Base-by-base conservation (phyloP, 495 filamentous ascomycete genomes). In the Hypoxylon cercidicola region DNA sequence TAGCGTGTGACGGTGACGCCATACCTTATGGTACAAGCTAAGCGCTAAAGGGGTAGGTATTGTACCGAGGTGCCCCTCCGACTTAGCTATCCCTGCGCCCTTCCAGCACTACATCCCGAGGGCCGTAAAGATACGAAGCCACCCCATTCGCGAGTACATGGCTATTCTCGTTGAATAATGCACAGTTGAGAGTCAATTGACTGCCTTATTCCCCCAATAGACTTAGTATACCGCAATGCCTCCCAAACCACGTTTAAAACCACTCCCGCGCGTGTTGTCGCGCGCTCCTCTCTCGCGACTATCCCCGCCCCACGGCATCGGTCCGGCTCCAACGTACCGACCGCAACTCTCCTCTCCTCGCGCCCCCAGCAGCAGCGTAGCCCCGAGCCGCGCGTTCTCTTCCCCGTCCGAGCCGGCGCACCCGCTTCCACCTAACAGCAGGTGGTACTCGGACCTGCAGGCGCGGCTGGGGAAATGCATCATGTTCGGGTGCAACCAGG, bases 401-500 rank as follows among this genome's bases (percentile, higher is more conserved):
- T 37, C 40, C 4, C 34, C 53, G 1, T 20, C 61, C 39, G 23
- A 19, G 16, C 4, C 49, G 50, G 46, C 45, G 3, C 48, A 64
- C 21, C 61, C 62, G 7, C 47, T 12, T 0, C 62, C 66, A 7
- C 74, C 74, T 11, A 72, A 79, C 1, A 39, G 85, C 10, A 84
- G 87, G 74, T 97, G 93, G 93, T 88, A 96, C 46, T 85, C 88
- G 13, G 85, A 89, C 44, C 85, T 91, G 12, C 91, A 89, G 65
- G 64, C 78, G 10, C 86, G 93, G 39, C 75, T 97, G n/a, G 93
- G 93, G 8, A 87, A 87, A 75, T 96, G 95, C 75, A 85, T 97
- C 64, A 83, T 83, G 64, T 96, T 96, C 70, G 93, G 93, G 12
- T 78, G 92, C 47, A 79, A 80, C 7, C 74, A 76, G 4, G 62